Percentiles rank a stretch among this genome's conserved stretches.
Evolutionary conservation across 192 early-diverging fungal species (phyloP).

Genomic region (Coemansia sp.): DNA sequence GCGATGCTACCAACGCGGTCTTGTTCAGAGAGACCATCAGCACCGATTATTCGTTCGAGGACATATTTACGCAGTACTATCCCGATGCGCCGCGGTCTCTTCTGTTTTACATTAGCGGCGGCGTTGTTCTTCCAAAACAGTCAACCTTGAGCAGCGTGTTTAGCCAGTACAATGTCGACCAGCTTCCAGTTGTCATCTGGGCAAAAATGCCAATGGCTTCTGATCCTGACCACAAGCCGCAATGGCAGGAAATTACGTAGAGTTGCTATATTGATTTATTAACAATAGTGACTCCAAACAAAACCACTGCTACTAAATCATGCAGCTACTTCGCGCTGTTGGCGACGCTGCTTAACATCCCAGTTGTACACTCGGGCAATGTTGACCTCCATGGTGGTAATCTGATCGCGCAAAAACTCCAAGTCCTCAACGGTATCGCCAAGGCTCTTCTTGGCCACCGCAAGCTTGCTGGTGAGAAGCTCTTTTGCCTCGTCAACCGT

Average conservation of each 20-base stretch:
- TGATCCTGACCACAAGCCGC: constrained; percentile 16
- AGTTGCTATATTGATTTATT: too few species aligned
- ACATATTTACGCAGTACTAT: constrained; percentile 45
- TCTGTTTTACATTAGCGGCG: constrained; percentile 35
- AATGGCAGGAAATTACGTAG: constrained; percentile 21
- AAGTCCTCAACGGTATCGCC: constrained; percentile 84
- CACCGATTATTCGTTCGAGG: constrained; percentile 42
- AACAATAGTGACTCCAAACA: too few species aligned
- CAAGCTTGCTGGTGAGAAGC: constrained; percentile 74
- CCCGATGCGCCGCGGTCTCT: constrained; percentile 36
- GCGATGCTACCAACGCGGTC: constrained; percentile 35
- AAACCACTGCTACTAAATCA: not conserved
- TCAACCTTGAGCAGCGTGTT: constrained; percentile 19
- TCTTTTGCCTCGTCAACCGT: constrained; percentile 80
- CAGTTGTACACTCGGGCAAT: constrained; percentile 96
- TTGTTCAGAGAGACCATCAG: constrained; percentile 42
- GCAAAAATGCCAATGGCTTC: constrained; percentile 19
- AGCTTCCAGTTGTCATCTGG: constrained; percentile 40
- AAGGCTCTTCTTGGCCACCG: constrained; percentile 69
- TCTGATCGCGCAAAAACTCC: constrained; percentile 91
- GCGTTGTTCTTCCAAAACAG: constrained; percentile 32
- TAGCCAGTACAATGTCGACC: constrained; percentile 10
- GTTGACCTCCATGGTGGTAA: constrained; percentile 99
- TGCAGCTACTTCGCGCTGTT: constrained; percentile 9
- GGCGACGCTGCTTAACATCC: constrained; percentile 86